These are phyloP conservation scores for Apiotrichum montevideense DNA, from an alignment of 1,284 basidiomycete species.

Conservation along the genomic window DNA sequence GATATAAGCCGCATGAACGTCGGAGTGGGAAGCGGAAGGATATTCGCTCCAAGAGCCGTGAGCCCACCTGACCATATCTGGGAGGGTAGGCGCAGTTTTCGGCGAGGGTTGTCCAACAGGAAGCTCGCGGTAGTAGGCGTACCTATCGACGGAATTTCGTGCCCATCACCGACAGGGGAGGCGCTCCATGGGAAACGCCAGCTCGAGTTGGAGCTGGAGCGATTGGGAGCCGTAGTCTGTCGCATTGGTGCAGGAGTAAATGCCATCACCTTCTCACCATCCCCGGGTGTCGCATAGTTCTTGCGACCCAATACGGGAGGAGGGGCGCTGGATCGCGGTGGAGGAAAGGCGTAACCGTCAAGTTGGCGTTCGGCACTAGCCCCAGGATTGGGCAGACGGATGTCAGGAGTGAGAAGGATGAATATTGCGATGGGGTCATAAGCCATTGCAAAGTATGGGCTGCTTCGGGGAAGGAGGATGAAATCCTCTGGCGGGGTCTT, in stretches of 20 bases:
- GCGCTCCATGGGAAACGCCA: conserved; percentile 43
- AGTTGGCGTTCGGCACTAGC: conserved; percentile 39
- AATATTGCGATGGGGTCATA: conserved; percentile 67
- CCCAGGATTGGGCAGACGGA: conserved; percentile 28
- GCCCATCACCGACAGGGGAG: neutral
- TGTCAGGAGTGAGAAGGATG: conserved; percentile 45
- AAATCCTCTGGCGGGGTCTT: conserved; percentile 68
- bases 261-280: conserved; percentile 39
- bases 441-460: conserved; percentile 63
- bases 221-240: neutral
- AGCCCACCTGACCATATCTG: conserved; percentile 40
- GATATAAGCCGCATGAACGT: conserved; percentile 42
- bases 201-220: conserved; percentile 11
- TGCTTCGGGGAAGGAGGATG: conserved; percentile 63
- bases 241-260: conserved; percentile 35
- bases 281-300: conserved; percentile 40
- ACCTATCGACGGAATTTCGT: neutral
- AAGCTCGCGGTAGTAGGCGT: neutral
- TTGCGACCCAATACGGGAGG: conserved; percentile 40
- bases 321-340: conserved; percentile 35
- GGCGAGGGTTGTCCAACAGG: conserved; percentile 3
- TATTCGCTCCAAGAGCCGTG: conserved; percentile 36
- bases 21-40: conserved; percentile 37
- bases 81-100: conserved; percentile 35
- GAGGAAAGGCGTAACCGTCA: conserved; percentile 49